Evolutionary conservation across 2,329 filamentous ascomycete species (phyloP).

Genomic region (Trichoderma sp.): DNA sequence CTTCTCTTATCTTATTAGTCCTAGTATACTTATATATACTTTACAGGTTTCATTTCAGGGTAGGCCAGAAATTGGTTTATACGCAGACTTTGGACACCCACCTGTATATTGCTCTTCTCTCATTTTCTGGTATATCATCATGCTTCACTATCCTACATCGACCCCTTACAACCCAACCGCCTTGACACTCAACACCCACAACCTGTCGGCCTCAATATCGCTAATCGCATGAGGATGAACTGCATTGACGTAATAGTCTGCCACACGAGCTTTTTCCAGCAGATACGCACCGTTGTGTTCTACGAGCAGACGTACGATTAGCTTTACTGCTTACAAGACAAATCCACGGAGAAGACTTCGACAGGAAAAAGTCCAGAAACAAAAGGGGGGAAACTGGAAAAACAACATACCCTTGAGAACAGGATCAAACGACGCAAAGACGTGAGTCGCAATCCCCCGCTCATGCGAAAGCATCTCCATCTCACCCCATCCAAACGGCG

Average conservation of each 20-base stretch:
- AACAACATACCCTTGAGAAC: slow-evolving; percentile 27
- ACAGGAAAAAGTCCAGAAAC: not conserved
- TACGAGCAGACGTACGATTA: not conserved
- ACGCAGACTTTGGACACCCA: too few relatives aligned
- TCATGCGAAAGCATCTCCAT: slow-evolving; percentile 26
- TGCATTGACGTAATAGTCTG: slow-evolving; percentile 30
- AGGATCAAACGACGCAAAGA: slow-evolving; percentile 39
- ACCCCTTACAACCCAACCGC: slow-evolving; percentile 38
- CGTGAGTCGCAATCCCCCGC: slow-evolving; percentile 34
- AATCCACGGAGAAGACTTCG: not conserved
- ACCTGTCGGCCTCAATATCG: slow-evolving; percentile 37
- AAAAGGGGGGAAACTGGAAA: not conserved
- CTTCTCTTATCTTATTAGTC: too few relatives aligned
- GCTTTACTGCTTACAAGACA: not conserved
- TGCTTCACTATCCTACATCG: slow-evolving; percentile 29
- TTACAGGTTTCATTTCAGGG: too few relatives aligned
- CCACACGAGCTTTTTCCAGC: slow-evolving; percentile 31
- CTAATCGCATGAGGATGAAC: slow-evolving; percentile 33
- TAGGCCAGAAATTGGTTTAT: too few relatives aligned
- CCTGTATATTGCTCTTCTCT: not conserved
- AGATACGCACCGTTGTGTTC: slow-evolving; percentile 35
- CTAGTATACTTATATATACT: too few relatives aligned
- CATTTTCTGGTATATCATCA: not conserved
- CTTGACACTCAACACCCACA: slow-evolving; percentile 47
- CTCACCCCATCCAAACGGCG: not conserved